Base-by-base conservation (phyloP, 805 yeast species). In the Ogataea degrootiae region DNA sequence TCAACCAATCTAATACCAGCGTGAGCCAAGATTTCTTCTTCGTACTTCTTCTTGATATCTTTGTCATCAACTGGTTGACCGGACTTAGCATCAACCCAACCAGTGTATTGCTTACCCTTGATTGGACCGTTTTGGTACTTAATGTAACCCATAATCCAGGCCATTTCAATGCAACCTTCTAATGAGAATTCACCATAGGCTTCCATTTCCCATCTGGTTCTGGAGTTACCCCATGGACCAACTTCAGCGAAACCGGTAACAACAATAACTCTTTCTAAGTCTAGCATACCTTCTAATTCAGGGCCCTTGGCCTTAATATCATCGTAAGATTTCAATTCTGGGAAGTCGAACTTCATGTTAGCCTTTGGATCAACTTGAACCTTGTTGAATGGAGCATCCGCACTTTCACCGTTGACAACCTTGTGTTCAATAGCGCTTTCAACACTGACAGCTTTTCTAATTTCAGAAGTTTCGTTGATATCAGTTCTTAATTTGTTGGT, bases 131-230 rank as follows among this genome's bases (percentile, higher is more conserved):
- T 87, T 74, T 87, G 94, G 74, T 94, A 94, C 73, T 88, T 89
- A 74, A 94, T 91, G 66, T 87, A 79, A 58, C 97, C 97, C 98
- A 94, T 94, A 60, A 94, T 91, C 97, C 98, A 94, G 43, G 99
- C 98, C 96, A 94, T 91, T 75, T 94, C 99, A 65, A 94, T 85
- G 65, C 97, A 86, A 64, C 99, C 99, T 73, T 94, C 99, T 60
- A 94, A 75, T 9, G 97, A 91, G 72, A 94, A 94, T 65, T 87
- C 89, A 62, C 99, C 99, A 51, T 69, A 58, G 41, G 97, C 88
- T 74, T 94, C 99, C 96, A 94, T 94, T 72, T 94, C 98, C 99
- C 99, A 94, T 78, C 99, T 83, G 48, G 99, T 94, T 79, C 98
- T 87, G 36, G 99, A 73, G 68, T 91, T 90, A 80, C 99, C 99